phyloP scores from a whole-genome alignment of 495 filamentous ascomycete species.

The Margaritispora aquatica region DNA sequence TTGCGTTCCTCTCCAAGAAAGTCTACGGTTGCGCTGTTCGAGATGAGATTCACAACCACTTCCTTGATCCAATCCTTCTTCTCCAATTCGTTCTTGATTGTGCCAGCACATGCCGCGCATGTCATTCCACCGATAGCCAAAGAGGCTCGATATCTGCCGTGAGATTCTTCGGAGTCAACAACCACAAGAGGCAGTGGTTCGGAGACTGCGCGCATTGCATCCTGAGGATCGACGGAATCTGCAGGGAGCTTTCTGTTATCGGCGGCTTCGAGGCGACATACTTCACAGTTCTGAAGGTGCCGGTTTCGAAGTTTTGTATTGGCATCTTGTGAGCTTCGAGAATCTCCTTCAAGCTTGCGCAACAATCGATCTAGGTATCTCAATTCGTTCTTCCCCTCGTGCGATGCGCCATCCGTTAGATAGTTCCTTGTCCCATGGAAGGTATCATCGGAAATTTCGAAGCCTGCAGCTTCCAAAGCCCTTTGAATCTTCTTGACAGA shows the following conservation, averaged over 20 bases:
- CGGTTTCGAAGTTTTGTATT: not conserved
- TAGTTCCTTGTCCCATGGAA: not conserved
- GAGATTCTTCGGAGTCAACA: constrained; percentile 11
- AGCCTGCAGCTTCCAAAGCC: constrained; percentile 30
- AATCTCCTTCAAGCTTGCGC: constrained; percentile 3
- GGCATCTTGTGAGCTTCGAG: not conserved
- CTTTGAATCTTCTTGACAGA: constrained; percentile 21
- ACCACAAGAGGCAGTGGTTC: constrained; percentile 4
- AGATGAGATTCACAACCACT: constrained; percentile 63
- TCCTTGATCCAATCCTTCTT: constrained; percentile 55
- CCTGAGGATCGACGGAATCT: not conserved
- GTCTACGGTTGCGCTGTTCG: constrained; percentile 63
- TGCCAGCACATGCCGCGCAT: constrained; percentile 66
- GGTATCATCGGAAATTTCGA: constrained; percentile 18
- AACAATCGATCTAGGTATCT: constrained; percentile 19
- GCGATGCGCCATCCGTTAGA: not conserved
- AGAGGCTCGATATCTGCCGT: constrained; percentile 43
- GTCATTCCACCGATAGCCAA: constrained; percentile 80
- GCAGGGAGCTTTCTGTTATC: not conserved
- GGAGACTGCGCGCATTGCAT: not conserved
- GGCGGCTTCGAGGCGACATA: constrained; percentile 10
- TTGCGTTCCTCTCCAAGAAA: constrained; percentile 49
- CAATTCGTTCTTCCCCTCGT: not conserved
- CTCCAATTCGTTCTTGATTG: constrained; percentile 57
- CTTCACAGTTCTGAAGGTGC: constrained; percentile 18